Conservation (phyloP, 2,329 filamentous ascomycete genomes). For the Fusarium piperis region DNA sequence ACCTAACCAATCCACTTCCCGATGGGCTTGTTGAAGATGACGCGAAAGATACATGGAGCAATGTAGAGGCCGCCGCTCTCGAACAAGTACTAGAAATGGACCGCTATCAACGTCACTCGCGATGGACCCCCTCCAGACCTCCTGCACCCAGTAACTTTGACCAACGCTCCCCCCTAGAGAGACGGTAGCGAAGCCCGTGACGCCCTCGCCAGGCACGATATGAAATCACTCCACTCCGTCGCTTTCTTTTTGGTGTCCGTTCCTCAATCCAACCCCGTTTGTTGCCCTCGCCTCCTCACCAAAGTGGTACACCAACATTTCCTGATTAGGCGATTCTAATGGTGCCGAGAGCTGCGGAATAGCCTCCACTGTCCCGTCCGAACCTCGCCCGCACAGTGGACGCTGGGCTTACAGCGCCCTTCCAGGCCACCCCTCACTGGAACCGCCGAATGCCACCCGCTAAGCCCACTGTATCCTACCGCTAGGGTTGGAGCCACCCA, state of each 20-base stretch:
- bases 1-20: conserved; percentile 23
- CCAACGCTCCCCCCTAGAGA: conserved; percentile 31
- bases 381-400: neutral
- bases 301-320: neutral
- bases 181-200: conserved; percentile 28
- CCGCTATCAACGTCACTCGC: conserved; percentile 31
- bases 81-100: conserved; percentile 16
- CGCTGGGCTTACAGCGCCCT: conserved; percentile 10
- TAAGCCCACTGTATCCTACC: conserved; percentile 21
- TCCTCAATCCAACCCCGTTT: conserved; percentile 18
- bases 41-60: conserved; percentile 18
- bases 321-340: neutral
- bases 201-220: conserved; percentile 27
- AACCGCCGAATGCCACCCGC: conserved; percentile 3
- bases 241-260: conserved; percentile 17
- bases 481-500: neutral
- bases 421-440: conserved; percentile 16
- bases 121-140: conserved; percentile 29
- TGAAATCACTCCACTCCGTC: conserved; percentile 29
- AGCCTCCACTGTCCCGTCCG: neutral
- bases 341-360: neutral
- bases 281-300: neutral
- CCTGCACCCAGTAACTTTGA: conserved; percentile 24
- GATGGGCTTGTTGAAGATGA: conserved; percentile 30
- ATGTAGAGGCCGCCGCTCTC: conserved; percentile 14